Evolutionary conservation across 805 yeast species (phyloP), one percentile per base, ranked within the genome.

Genomic region (Millerago galiae): DNA sequence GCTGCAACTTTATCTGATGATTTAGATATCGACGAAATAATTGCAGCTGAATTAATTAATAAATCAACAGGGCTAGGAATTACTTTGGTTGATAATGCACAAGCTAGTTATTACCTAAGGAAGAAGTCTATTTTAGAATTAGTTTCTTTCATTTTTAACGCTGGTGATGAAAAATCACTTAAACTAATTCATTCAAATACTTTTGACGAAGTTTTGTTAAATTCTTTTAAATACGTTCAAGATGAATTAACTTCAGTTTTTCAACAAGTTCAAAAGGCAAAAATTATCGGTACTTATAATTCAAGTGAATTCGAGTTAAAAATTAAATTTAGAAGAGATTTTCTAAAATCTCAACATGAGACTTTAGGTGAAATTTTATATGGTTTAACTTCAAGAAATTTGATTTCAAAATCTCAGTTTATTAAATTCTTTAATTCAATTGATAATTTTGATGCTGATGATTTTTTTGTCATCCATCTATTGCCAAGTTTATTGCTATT

Each of bases 91-190:
- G 89, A 83, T 50, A 67, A 74, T 16, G 95, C 93, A 1, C 74
- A 79, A 45, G 74, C 83, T 6, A 71, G 78, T 9, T 88, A 75
- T 59, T 85, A 79, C 54, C 65, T 76, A 40, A 73, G 97, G 52
- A 72, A 82, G 40, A 83, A 79, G 52, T 83, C 77, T 48, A 77
- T 90, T n/a, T 61, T 91, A 34, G 86, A 83, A 50, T 79, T 83
- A 18, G 68, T 77, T 31, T 62, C 73, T 4, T 77, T 65, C 48
- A 59, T 66, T 14, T 51, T 63, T 44, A 60, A 58, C 40, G 38
- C 46, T 29, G 52, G 41, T 7, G 48, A 52, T 10, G 68, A 41
- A 66, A 15, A 62, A 43, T 45, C 52, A n/a, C 17, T 50, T 8
- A 45, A 56, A 13, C 28, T 35, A 7, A 38, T 62, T 4, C 49